Evolutionary conservation across 1,139 yeast species (phyloP), one percentile per base, ranked within the genome.

Genomic region (Hemisphaericaspora xylofermentans): DNA sequence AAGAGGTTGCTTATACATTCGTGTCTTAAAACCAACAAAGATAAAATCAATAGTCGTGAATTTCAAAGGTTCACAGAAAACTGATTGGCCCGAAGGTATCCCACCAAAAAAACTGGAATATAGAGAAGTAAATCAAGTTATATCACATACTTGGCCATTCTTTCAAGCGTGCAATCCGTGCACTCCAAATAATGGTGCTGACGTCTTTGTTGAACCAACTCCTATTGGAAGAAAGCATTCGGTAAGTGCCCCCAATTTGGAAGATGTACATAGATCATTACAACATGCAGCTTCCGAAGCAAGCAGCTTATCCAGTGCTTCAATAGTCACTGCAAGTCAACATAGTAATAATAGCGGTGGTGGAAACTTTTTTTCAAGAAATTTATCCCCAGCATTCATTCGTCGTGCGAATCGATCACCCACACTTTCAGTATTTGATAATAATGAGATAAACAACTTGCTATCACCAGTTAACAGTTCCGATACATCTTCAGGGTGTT

Each of bases 11-110:
- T 68, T 93, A 22, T 78, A 84, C 36, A 52, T 93, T 7, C 71
- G 91, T 35, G 76, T 89, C 5, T 58, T 82, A 38, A 91, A 89
- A 56, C 84, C 95, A 0, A 73, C 84, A 29, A 88, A 84, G 60
- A 70, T 93, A 49, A 88, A 86, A 60, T 62, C 79, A 28, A 78
- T 93, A n/a, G 61, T 70, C 3, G 66, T 93, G 40, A 66, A 74
- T 2, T 84, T 93, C 57, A 76, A 77, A 47, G 98, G 98, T 1
- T 60, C 65, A 1, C 79, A 88, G 34, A 71, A 87, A 48, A 93
- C 98, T 0, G 97, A 93, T 49, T 93, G 98, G 98, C 98, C 98
- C 2, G 98, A 94, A 56, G 98, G 97, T 1, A 89, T 91, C 21
- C 98, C 98, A 0, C 97, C 98, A 0, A 88, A 86, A 57, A 80